phyloP scores from a whole-genome alignment of 768 basidiomycete genomes.

The Calocera cornea region DNA sequence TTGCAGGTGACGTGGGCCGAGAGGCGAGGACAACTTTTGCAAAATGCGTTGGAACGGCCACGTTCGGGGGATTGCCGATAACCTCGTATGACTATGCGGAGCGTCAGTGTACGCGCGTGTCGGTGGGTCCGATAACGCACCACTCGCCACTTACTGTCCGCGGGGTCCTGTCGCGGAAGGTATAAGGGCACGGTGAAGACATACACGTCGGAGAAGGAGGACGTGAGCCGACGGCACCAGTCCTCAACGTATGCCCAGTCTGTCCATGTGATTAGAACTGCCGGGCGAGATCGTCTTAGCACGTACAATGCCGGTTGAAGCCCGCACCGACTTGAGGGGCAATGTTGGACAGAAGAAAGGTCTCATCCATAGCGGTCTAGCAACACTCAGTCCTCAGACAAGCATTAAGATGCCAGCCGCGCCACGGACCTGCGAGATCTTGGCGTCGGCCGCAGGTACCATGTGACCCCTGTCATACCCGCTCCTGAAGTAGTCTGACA shows the following conservation, averaged over 20 bases:
- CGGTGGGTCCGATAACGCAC: slow-evolving; percentile 36
- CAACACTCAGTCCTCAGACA: slow-evolving; percentile 8
- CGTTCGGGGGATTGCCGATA: slow-evolving; percentile 79
- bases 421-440: slow-evolving; percentile 53
- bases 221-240: slow-evolving; percentile 84
- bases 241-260: slow-evolving; percentile 97
- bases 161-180: slow-evolving; percentile 56
- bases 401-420: background rate
- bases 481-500: slow-evolving; percentile 83
- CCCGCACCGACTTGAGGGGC: slow-evolving; percentile 97
- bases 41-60: slow-evolving; percentile 94
- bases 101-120: background rate
- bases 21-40: slow-evolving; percentile 85
- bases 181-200: slow-evolving; percentile 97
- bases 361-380: slow-evolving; percentile 88
- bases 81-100: slow-evolving; percentile 70
- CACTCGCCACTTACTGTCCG: slow-evolving; percentile 91
- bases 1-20: slow-evolving; percentile 57
- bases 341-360: slow-evolving; percentile 87
- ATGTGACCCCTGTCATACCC: slow-evolving; percentile 97
- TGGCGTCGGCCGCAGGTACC: slow-evolving; percentile 97
- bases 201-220: slow-evolving; percentile 85
- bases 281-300: background rate
- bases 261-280: slow-evolving; percentile 22
- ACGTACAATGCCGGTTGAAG: slow-evolving; percentile 90